Conservation (phyloP, 768 basidiomycete species). For the Gautieria morchelliformis region DNA sequence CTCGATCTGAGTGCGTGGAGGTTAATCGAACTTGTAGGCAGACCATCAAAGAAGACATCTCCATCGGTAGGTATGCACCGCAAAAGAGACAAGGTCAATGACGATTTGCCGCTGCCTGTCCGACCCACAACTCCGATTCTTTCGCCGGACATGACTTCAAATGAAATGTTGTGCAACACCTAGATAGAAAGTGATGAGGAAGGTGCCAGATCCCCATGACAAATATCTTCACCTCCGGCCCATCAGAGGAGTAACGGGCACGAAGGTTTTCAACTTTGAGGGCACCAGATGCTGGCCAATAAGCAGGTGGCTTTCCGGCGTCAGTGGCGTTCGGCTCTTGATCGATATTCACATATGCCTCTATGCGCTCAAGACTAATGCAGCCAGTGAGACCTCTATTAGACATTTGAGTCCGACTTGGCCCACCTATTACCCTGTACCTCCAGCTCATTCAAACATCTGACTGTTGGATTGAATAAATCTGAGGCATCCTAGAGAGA, state of each 20-base stretch:
- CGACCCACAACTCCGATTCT: constrained; percentile 32
- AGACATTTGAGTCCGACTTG: neutral
- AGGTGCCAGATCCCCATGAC: constrained; percentile 14
- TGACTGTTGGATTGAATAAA: neutral
- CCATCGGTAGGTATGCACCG: constrained; percentile 31
- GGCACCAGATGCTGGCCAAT: constrained; percentile 31
- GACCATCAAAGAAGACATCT: constrained; percentile 33
- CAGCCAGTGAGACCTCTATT: too few relatives aligned
- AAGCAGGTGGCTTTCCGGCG: constrained; percentile 27
- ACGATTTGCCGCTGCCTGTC: constrained; percentile 8
- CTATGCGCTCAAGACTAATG: constrained; percentile 22
- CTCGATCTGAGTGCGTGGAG: constrained; percentile 45
- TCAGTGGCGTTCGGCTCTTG: constrained; percentile 22
- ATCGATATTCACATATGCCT: constrained; percentile 29
- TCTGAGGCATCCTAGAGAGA: neutral
- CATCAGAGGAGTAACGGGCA: constrained; percentile 21
- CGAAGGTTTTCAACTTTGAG: constrained; percentile 28
- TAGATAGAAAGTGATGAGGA: constrained; percentile 18
- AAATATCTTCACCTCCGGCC: neutral
- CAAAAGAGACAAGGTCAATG: constrained; percentile 26
- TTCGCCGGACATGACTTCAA: constrained; percentile 32
- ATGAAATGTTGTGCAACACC: constrained; percentile 27
- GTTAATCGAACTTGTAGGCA: constrained; percentile 37
- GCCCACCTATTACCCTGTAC: constrained; percentile 8
- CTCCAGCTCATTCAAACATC: constrained; percentile 7